phyloP scores from a whole-genome alignment of 2,329 filamentous ascomycete species.

The Fusarium abutilonis region DNA sequence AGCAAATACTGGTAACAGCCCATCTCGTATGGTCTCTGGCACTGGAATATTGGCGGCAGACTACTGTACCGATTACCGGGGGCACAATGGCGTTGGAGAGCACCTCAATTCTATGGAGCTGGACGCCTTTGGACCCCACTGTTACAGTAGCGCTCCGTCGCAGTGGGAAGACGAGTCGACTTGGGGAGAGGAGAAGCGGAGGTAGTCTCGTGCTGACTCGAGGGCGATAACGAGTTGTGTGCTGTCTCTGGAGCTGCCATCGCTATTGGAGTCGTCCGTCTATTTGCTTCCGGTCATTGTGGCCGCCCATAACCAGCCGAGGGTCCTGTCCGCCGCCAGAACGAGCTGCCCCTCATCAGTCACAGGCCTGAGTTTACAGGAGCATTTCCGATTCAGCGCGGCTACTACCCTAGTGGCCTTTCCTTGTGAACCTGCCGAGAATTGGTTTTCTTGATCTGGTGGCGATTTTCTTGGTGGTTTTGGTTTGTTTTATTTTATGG shows the following conservation, averaged over 20 bases:
- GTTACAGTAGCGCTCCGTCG: slow-evolving; percentile 1
- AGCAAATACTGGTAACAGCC: neutral
- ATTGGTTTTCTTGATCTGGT: slow-evolving; percentile 1
- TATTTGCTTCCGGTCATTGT: neutral
- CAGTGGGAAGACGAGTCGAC: neutral
- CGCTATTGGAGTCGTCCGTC: slow-evolving; percentile 3
- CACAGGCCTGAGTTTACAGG: slow-evolving; percentile 17
- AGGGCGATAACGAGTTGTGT: neutral
- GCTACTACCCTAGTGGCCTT: neutral
- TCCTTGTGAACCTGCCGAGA: neutral
- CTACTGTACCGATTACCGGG: slow-evolving; percentile 11
- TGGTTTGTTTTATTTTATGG: slow-evolving; percentile 1
- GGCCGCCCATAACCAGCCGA: slow-evolving; percentile 21
- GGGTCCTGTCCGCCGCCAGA: neutral
- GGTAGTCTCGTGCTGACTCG: neutral
- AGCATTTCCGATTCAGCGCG: slow-evolving; percentile 25
- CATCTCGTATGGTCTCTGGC: too few species aligned
- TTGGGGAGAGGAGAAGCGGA: neutral
- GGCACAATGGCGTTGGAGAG: slow-evolving; percentile 30
- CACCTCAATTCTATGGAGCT: slow-evolving; percentile 17
- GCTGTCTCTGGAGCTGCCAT: slow-evolving; percentile 4
- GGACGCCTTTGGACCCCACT: slow-evolving; percentile 25
- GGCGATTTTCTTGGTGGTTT: slow-evolving; percentile 14
- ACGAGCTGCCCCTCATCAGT: slow-evolving; percentile 28
- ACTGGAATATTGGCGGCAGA: slow-evolving; percentile 8